Conservation (phyloP, 345 rosid species). For the Eucalyptus cloeziana region DNA sequence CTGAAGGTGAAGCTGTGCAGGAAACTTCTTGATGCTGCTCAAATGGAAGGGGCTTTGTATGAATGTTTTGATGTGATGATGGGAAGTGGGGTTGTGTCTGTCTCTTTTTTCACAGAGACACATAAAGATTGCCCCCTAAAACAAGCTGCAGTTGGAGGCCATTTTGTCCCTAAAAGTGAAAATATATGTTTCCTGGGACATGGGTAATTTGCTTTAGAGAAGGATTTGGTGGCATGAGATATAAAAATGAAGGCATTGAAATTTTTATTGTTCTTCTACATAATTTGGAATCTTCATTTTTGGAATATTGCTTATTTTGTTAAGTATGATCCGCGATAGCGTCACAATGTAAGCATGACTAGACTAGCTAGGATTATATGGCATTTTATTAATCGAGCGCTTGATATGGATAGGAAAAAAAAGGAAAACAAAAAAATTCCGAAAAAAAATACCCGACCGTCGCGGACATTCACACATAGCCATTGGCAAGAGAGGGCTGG, state of each 20-base stretch:
- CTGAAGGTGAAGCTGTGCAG: background rate
- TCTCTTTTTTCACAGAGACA: background rate
- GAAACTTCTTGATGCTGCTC: background rate
- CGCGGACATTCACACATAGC: background rate
- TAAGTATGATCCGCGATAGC: background rate
- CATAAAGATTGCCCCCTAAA: background rate
- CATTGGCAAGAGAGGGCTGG: background rate
- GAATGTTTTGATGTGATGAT: background rate
- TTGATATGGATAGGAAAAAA: background rate
- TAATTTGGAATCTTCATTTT: background rate
- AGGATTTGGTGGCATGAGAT: background rate
- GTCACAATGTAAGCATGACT: background rate
- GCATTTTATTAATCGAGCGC: background rate
- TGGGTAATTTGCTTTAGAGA: background rate
- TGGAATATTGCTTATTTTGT: background rate
- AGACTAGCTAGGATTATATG: background rate
- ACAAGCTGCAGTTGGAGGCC: background rate
- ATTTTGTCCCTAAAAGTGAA: background rate
- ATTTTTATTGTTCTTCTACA: background rate
- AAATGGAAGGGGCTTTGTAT: background rate
- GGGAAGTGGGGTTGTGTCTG: background rate
- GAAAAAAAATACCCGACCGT: background rate
- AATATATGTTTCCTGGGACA: background rate
- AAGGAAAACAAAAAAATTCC: background rate
- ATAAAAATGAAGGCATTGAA: background rate